A percentile compares a stretch with the other conserved stretches of the same genome.
phyloP scores from a whole-genome alignment of 352 stramenopile genomes.

The Globisporangium perplexum region DNA sequence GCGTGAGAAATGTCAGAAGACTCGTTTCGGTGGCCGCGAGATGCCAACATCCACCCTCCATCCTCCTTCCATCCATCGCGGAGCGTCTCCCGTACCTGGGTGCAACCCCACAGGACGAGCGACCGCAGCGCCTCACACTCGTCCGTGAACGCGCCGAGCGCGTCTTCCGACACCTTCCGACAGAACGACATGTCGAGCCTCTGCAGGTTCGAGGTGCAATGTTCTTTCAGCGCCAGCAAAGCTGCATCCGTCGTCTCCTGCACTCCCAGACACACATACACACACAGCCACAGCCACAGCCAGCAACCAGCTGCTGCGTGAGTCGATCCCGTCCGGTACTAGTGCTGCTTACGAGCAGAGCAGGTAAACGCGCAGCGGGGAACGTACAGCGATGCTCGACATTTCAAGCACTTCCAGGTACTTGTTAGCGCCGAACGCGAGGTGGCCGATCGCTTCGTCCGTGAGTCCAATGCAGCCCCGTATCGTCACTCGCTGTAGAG shows the following conservation, averaged over 20 bases:
- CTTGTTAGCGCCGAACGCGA: constrained; percentile 46
- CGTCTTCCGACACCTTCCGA: constrained; percentile 60
- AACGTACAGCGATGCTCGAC: constrained; percentile 67
- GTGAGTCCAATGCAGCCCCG: constrained; percentile 56
- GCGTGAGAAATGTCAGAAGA: background rate
- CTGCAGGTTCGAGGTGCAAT: constrained; percentile 34
- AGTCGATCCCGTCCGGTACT: background rate
- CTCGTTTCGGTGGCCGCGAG: background rate
- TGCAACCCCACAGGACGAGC: constrained; percentile 71
- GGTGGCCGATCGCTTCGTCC: constrained; percentile 47
- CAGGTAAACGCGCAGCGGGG: background rate
- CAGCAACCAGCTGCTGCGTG: constrained; percentile 1
- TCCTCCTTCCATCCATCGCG: no score
- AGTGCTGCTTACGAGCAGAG: background rate
- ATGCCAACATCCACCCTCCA: background rate
- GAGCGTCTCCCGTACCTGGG: constrained; percentile 32
- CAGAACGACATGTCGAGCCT: constrained; percentile 78
- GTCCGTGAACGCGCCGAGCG: constrained; percentile 56
- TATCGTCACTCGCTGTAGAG: constrained; percentile 50
- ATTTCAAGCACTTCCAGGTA: constrained; percentile 65
- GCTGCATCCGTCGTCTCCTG: constrained; percentile 54
- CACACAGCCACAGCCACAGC: no score
- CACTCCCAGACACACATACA: constrained; percentile 4
- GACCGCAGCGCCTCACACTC: constrained; percentile 31
- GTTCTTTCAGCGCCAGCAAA: constrained; percentile 41